Conservation (phyloP, 441 rosid species). For the Macaranga tanarius region DNA sequence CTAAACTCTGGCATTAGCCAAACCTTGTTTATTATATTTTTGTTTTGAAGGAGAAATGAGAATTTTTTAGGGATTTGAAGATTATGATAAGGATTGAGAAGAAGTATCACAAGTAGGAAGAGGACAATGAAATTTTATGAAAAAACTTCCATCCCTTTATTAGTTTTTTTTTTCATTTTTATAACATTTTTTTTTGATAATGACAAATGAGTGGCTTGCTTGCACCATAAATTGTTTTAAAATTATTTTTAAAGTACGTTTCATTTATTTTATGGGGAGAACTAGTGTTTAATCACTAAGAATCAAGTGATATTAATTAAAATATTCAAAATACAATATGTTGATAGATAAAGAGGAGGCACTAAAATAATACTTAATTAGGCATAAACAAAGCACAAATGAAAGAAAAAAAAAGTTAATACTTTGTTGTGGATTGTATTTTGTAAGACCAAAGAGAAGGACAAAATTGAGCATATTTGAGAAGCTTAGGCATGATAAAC, state of each 20-base stretch:
- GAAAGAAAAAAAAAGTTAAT: neutral
- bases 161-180: no score
- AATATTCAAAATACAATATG: neutral
- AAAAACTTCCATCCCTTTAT: no score
- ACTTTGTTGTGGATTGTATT: no score
- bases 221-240: neutral
- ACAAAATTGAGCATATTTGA: neutral
- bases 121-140: no score
- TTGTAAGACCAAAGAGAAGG: neutral
- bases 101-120: no score
- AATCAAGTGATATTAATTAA: neutral
- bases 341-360: neutral
- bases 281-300: neutral
- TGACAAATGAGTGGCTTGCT: conserved; percentile 17
- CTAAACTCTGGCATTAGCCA: neutral
- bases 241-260: conserved; percentile 16
- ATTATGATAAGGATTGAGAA: no score
- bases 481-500: no score
- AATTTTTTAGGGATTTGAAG: no score
- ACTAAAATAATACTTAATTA: no score
- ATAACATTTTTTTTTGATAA: neutral
- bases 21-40: neutral
- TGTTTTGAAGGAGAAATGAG: neutral
- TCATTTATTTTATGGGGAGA: conserved; percentile 1
- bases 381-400: neutral